Conservation (phyloP, 2,329 filamentous ascomycete species). For the Clathrospora elynae region DNA sequence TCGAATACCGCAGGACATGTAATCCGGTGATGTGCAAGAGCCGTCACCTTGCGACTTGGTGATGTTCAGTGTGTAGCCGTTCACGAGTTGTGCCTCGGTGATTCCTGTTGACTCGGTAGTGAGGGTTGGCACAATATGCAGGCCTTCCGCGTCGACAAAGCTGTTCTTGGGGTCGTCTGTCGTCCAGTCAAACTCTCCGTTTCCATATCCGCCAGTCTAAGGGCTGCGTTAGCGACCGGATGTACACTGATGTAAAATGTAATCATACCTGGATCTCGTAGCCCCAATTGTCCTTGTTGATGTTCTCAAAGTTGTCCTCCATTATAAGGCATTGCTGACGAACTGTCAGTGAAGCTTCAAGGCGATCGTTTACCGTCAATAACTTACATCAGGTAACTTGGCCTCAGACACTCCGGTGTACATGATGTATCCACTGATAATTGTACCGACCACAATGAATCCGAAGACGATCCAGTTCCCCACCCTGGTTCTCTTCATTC, state of each 20-base stretch:
- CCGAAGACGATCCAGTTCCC: slow-evolving; percentile 27
- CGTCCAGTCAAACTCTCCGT: slow-evolving; percentile 71
- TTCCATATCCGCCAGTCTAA: slow-evolving; percentile 71
- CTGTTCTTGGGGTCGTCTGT: slow-evolving; percentile 74
- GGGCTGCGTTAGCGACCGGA: neutral
- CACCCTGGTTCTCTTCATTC: slow-evolving; percentile 29
- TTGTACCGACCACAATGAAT: slow-evolving; percentile 19
- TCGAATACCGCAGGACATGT: slow-evolving; percentile 66
- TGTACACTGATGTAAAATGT: neutral
- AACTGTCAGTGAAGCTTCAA: neutral
- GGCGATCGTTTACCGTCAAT: neutral
- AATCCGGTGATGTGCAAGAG: slow-evolving; percentile 67
- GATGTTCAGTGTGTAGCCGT: slow-evolving; percentile 33
- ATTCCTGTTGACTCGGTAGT: slow-evolving; percentile 66
- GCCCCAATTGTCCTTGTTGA: slow-evolving; percentile 68
- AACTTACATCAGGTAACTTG: slow-evolving; percentile 20
- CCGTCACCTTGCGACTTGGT: slow-evolving; percentile 49
- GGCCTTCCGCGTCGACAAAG: slow-evolving; percentile 68
- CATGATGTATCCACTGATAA: slow-evolving; percentile 24
- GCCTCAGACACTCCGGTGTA: slow-evolving; percentile 27
- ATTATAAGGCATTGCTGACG: slow-evolving; percentile 32
- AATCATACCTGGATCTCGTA: slow-evolving; percentile 68
- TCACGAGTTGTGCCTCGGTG: slow-evolving; percentile 70
- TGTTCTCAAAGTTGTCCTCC: slow-evolving; percentile 65
- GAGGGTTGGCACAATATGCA: slow-evolving; percentile 77